phyloP scores from a whole-genome alignment of 1,284 basidiomycete species.

The Xerocomus amazonicus region DNA sequence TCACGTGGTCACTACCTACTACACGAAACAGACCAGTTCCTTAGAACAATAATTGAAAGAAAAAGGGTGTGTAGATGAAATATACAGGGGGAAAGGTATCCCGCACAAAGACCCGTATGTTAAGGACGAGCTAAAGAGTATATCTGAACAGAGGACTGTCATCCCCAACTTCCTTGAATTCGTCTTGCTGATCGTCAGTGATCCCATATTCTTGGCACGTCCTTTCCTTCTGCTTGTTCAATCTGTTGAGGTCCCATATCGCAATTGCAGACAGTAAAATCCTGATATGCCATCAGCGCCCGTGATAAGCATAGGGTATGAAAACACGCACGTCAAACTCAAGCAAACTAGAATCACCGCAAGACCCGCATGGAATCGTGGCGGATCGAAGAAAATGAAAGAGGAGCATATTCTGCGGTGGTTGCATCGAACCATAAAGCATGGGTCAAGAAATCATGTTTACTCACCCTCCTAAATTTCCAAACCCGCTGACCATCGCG shows the following conservation, averaged over 20 bases:
- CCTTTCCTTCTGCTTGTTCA: slow-evolving; percentile 41
- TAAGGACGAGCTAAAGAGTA: slow-evolving; percentile 3
- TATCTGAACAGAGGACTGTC: slow-evolving; percentile 48
- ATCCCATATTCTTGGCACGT: slow-evolving; percentile 39
- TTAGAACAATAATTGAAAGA: neutral
- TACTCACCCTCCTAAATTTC: slow-evolving; percentile 50
- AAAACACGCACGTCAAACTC: slow-evolving; percentile 25
- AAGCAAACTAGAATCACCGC: slow-evolving; percentile 37
- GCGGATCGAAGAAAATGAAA: slow-evolving; percentile 44
- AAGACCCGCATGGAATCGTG: slow-evolving; percentile 46
- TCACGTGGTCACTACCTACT: neutral
- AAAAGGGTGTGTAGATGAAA: neutral
- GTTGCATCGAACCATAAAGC: neutral
- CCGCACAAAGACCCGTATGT: neutral
- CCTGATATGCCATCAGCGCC: slow-evolving; percentile 19
- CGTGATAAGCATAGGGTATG: neutral
- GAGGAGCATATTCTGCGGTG: slow-evolving; percentile 39
- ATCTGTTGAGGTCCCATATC: slow-evolving; percentile 37
- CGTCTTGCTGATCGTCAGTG: slow-evolving; percentile 30
- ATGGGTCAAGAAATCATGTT: neutral
- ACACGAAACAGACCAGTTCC: neutral
- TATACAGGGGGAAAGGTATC: neutral
- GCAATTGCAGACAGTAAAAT: slow-evolving; percentile 17
- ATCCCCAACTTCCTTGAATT: slow-evolving; percentile 44
- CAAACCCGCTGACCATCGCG: slow-evolving; percentile 53